Evolutionary conservation across 108 stramenopile genomes (phyloP).

Genomic region (Asterionellopsis glacialis): DNA sequence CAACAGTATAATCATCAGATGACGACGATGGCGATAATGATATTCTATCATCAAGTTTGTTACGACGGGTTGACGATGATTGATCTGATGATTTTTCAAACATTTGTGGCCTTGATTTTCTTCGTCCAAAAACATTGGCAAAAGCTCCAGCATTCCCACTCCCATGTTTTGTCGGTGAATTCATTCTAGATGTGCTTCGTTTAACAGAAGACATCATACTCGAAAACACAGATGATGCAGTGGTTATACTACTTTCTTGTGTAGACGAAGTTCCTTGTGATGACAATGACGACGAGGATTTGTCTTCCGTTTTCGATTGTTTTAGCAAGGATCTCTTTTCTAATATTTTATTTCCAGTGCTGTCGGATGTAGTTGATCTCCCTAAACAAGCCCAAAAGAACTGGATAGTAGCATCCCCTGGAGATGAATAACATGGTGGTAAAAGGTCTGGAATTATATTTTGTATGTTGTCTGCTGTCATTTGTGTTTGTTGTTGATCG

Average conservation of each 20-base stretch:
- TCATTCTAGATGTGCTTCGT: too few species aligned
- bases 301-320: not conserved
- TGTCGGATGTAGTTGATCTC: not conserved
- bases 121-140: too few species aligned
- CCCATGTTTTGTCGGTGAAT: too few species aligned
- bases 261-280: not conserved
- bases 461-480: constrained; percentile 22
- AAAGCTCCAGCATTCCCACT: too few species aligned
- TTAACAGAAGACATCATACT: too few species aligned
- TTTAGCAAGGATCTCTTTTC: too few species aligned
- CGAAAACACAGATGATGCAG: too few species aligned
- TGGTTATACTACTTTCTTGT: too few species aligned
- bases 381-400: constrained; percentile 48
- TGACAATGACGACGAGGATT: not conserved
- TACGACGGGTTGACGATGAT: not conserved
- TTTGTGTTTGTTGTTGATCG: constrained; percentile 10
- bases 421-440: constrained; percentile 40
- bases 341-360: too few species aligned
- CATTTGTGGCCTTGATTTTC: too few species aligned
- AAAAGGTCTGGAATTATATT: constrained; percentile 40
- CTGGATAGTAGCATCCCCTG: constrained; percentile 41
- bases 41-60: not conserved
- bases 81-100: too few species aligned
- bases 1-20: constrained; percentile 57
- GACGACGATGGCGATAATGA: not conserved